These are phyloP conservation scores for Elaeis guineensis DNA, from an alignment of 176 grass and related monocot genomes.

Conservation along the genomic window DNA sequence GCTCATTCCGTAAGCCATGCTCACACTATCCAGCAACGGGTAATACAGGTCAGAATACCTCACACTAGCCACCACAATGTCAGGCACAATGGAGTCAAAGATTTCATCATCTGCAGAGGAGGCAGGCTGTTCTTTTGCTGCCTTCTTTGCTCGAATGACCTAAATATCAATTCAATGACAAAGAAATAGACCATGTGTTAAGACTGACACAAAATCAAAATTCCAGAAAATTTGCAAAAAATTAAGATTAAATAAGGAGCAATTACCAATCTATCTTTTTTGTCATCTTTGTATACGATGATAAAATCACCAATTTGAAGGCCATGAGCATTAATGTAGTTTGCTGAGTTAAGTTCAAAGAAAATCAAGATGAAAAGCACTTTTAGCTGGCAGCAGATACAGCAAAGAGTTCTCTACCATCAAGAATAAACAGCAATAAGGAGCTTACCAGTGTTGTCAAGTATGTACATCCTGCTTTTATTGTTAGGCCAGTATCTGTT, in stretches of 20 bases:
- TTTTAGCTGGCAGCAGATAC: neutral
- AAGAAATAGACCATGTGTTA: neutral
- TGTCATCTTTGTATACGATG: conserved; percentile 88
- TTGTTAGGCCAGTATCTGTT: conserved; percentile 95
- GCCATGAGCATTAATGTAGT: conserved; percentile 61
- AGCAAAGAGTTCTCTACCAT: neutral
- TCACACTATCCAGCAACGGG: conserved; percentile 47
- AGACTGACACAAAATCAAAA: neutral
- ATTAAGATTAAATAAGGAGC: neutral
- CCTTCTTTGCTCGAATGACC: conserved; percentile 83
- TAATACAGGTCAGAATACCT: conserved; percentile 84
- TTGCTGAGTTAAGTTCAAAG: conserved; percentile 29
- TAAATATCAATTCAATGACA: conserved; percentile 12
- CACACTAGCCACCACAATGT: conserved; percentile 55
- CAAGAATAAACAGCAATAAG: neutral
- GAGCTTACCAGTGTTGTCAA: conserved; percentile 74
- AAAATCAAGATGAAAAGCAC: conserved; percentile 11
- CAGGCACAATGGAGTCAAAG: conserved; percentile 72
- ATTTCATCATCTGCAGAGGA: conserved; percentile 46
- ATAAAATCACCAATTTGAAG: conserved; percentile 80
- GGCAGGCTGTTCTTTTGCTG: conserved; percentile 19
- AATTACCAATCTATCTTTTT: conserved; percentile 59
- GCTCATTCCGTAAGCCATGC: conserved; percentile 40
- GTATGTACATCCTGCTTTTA: conserved; percentile 97
- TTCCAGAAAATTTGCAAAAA: neutral